Conservation (phyloP, 2,329 filamentous ascomycete species). For the Aspergillus ochraceoroseus region DNA sequence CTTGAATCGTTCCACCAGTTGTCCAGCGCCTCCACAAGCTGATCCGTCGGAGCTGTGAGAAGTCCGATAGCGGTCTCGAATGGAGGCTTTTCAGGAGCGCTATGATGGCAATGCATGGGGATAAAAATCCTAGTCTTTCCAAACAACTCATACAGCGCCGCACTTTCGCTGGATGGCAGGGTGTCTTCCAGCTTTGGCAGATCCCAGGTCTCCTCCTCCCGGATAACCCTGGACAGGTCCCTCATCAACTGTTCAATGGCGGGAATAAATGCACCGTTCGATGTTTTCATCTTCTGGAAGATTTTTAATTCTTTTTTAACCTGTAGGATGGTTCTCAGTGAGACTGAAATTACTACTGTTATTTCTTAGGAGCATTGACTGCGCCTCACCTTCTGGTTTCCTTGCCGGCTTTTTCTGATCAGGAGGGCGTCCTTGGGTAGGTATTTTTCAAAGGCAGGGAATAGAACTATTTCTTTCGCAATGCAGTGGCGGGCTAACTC, state of each 20-base stretch:
- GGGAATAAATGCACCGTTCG: slow-evolving; percentile 38
- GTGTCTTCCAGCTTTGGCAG: slow-evolving; percentile 46
- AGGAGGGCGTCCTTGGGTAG: slow-evolving; percentile 40
- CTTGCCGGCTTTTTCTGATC: slow-evolving; percentile 45
- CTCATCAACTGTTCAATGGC: slow-evolving; percentile 43
- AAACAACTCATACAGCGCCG: slow-evolving; percentile 43
- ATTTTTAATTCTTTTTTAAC: slow-evolving; percentile 47
- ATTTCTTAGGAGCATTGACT: too few relatives aligned
- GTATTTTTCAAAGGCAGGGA: slow-evolving; percentile 50
- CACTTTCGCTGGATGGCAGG: slow-evolving; percentile 32
- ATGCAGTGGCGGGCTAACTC: slow-evolving; percentile 48
- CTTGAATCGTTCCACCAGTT: slow-evolving; percentile 34
- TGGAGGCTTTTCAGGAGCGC: slow-evolving; percentile 48
- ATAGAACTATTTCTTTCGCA: slow-evolving; percentile 49
- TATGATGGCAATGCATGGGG: slow-evolving; percentile 49
- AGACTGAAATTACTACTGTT: too few relatives aligned
- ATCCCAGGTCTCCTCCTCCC: slow-evolving; percentile 49
- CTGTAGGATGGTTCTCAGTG: slow-evolving; percentile 30
- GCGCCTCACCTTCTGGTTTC: slow-evolving; percentile 39
- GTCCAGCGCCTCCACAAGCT: slow-evolving; percentile 50
- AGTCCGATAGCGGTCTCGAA: slow-evolving; percentile 54
- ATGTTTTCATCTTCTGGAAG: slow-evolving; percentile 44
- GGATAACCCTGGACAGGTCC: slow-evolving; percentile 44
- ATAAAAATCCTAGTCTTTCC: slow-evolving; percentile 51
- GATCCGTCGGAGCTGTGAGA: slow-evolving; percentile 54